Base-by-base conservation (phyloP, 352 stramenopile species). In the Globisporangium ultimum region DNA sequence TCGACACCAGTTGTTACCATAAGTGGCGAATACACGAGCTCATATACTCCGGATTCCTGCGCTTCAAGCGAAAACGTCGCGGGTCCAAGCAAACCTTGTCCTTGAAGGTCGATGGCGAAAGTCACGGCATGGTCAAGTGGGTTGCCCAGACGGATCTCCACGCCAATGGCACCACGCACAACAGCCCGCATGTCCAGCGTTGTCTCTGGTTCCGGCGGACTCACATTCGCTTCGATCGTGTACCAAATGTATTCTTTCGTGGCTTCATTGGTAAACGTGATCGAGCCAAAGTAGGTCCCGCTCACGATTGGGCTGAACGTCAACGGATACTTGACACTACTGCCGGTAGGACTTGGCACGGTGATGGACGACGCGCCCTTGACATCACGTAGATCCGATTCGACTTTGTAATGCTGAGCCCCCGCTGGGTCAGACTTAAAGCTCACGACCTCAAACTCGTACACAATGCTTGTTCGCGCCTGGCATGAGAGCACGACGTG, bases 211-310 rank as follows among this genome's bases (percentile, higher is more conserved):
- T 85, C 71, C 0, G 87, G 87, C 6, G 83, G 78, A 47, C 69
- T 75, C 4, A 94, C 88, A 2, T 80, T 78, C 12, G 96, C 89
- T 60, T 97, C 87, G 5, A 98, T 80, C 13, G 95, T 98, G 69
- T 97, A 98, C 95, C 95, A 98, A 10, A 92, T 63, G 58, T 89
- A 96, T 55, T 92, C 79, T n/a, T 74, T 81, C 20, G 79, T 92
- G 9, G 59, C 53, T 32, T 76, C 63, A 54, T 96, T 93, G 12
- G 80, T 97, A 59, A 98, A 98, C 13, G 89, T 97, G 49, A 98
- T 79, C 9, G 85, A 94, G 8, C 95, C 95, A 69, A 94, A 97
- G 63, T 97, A 98, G 43, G 75, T 88, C 11, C 95, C 94, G 12
- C 91, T 96, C 22, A 97, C 74, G 14, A 92, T 60, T 10, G 94